Percentiles rank a stretch among this genome's conserved stretches.
Conservation (phyloP, 495 filamentous ascomycete genomes). For the Lophiotrema nucula region DNA sequence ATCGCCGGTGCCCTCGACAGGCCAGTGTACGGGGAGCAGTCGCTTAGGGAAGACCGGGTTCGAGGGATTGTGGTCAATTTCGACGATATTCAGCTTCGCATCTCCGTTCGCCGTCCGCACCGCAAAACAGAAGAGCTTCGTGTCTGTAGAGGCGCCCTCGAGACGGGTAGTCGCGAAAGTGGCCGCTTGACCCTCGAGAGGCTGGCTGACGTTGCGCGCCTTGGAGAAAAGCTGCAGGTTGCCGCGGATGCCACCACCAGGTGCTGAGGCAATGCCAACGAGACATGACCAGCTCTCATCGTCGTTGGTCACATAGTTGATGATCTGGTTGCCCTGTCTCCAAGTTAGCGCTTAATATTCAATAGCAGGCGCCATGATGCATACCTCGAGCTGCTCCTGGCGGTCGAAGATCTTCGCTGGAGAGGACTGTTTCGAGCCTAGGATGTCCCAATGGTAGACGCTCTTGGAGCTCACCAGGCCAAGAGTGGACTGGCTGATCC, state of each 20-base stretch:
- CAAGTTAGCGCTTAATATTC: neutral
- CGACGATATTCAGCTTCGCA: conserved; percentile 96
- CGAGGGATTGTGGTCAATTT: conserved; percentile 87
- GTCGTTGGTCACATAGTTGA: conserved; percentile 96
- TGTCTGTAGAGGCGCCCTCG: conserved; percentile 84
- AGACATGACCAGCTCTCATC: conserved; percentile 98
- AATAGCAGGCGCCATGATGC: neutral
- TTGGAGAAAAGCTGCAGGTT: conserved; percentile 96
- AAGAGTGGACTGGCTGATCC: conserved; percentile 83
- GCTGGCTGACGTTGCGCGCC: conserved; percentile 93
- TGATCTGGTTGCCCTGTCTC: conserved; percentile 91
- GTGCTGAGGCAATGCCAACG: conserved; percentile 89
- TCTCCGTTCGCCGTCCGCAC: conserved; percentile 75
- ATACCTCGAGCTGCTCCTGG: conserved; percentile 79
- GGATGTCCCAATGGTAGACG: conserved; percentile 97
- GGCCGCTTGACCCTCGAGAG: conserved; percentile 96
- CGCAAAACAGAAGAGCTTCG: conserved; percentile 95
- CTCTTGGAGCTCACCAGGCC: conserved; percentile 85
- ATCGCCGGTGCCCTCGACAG: conserved; percentile 87
- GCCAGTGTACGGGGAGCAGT: conserved; percentile 96
- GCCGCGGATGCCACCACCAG: conserved; percentile 90
- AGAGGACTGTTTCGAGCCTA: conserved; percentile 67
- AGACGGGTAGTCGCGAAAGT: conserved; percentile 87
- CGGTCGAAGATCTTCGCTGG: conserved; percentile 88
- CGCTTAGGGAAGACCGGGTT: conserved; percentile 92